Evolutionary conservation across 768 basidiomycete genomes (phyloP).

Genomic region (Suillus subalutaceus): DNA sequence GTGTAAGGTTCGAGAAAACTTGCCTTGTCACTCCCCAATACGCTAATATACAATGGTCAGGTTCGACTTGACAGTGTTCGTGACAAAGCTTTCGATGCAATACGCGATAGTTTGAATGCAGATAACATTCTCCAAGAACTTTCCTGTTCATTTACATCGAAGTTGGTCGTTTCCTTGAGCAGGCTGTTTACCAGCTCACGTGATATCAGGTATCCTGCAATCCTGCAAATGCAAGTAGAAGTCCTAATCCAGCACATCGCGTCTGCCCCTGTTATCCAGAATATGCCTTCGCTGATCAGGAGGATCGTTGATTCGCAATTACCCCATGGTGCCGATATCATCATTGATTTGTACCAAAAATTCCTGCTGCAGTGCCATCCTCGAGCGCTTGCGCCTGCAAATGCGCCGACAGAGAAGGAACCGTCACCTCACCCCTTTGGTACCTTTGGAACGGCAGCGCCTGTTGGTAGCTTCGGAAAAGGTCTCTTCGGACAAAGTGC

Average conservation of each 20-base stretch:
- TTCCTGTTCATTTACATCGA: constrained; percentile 20
- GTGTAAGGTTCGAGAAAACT: constrained; percentile 31
- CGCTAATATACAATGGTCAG: constrained; percentile 10
- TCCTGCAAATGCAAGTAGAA: constrained; percentile 29
- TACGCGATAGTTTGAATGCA: constrained; percentile 22
- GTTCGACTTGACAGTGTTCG: constrained; percentile 23
- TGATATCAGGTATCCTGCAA: constrained; percentile 10
- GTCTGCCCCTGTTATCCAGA: constrained; percentile 17
- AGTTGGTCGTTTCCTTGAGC: constrained; percentile 11
- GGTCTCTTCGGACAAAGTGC: too few species aligned
- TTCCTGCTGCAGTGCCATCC: constrained; percentile 16
- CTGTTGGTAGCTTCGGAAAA: too few species aligned
- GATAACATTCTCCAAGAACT: constrained; percentile 28
- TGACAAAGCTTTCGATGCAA: constrained; percentile 21
- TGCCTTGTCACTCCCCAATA: neutral
- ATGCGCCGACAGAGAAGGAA: neutral
- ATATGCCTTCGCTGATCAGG: constrained; percentile 16
- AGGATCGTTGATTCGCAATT: constrained; percentile 21
- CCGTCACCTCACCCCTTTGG: neutral
- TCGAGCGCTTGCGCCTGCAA: neutral
- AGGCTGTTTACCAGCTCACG: neutral
- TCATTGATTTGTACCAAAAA: constrained; percentile 25
- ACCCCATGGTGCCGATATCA: constrained; percentile 25
- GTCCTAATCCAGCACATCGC: constrained; percentile 20
- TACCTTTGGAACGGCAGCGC: too few species aligned